Base-by-base conservation (phyloP, 805 yeast genomes). In the Candida yuanshanica region DNA sequence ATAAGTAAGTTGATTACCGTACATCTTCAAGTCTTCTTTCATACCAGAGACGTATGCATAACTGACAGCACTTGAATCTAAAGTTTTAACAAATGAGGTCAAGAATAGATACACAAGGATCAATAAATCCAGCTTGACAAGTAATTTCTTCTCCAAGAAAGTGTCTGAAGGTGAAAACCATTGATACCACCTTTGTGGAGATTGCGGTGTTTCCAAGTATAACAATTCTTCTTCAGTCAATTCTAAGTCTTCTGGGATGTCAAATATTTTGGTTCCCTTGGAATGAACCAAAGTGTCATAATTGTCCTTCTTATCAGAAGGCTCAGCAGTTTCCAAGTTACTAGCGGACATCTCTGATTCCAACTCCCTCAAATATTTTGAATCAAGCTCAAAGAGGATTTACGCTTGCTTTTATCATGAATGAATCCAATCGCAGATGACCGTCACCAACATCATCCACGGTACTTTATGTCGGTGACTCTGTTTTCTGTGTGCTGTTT, bases 21-120 rank as follows among this genome's bases (percentile, higher is more conserved):
- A 53, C 69, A 83, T 72, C 5, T 66, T 65, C 33, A 81, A 62
- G 26, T 66, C 77, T 48, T 72, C 77, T 45, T 70, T 59, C 74
- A 81, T 68, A 11, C 83, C 81, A 16, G 79, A 70, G 29, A 76
- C 79, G 50, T 79, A 81, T 2, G 86, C 87, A 51, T 80, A 77
- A 46, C 70, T 71, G 39, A 81, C 58, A 56, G 81, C 81, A 27
- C 76, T 65, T 39, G 71, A 73, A 51, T 81, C 87, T 43, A 81
- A 25, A 4, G 73, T 74, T 53, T 81, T 81, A 42, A 80, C 76
- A 82, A 83, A 81, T 56, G 80, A 80, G 2, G 77, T 77, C 43
- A 78, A 57, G 58, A 78, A 74, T 1, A 81, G 66, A 46, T 77
- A 76, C 33, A 70, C 63, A 7, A 79, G 65, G 39, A 81, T 56